Evolutionary conservation across 495 filamentous ascomycete genomes (phyloP), one percentile per base, ranked within the genome.

Genomic region (Podospora fimiseda): DNA sequence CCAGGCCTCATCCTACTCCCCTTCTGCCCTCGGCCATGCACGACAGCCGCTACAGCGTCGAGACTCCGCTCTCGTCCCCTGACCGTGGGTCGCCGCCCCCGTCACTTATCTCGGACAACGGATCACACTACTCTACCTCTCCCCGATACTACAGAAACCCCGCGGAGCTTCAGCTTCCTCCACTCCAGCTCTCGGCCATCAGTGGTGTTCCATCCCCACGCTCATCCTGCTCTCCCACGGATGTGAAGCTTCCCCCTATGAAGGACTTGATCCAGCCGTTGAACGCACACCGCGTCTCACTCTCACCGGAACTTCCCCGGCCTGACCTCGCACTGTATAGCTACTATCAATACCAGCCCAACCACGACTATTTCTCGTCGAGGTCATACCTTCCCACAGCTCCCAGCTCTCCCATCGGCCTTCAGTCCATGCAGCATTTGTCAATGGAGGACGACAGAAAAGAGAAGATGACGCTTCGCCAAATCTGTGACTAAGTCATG

Each of bases 301-400:
- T 5, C 27, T 33, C 27, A 5, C 27, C 27, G 11, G 27, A 33
- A 11, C 27, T 33, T 5, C 27, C 27, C 27, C 27, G 27, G 27
- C 27, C 27, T 11, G 27, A 33, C 5, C 11, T 33, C 27, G 27
- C 6, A 33, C 27, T 6, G 6, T 11, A 5, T 11, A 33, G 11
- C 27, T 11, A 33, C 27, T 11, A 33, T 4, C 39, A 41, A 18
- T 4, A 5, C 39, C 39, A 41, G 4, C 39, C 5, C 4, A 4
- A 18, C 6, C 13, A 36, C n/a, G 38, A 52, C 16, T 52, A 43
- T 19, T 44, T 20, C 60, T 69, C 44, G 60, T 58, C 49, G 54
- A 43, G 45, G 36, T 51, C 62, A 11, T 58, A 67, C 9, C 39
- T 66, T 9, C 63, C 60, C 4, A 70, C 65, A 15, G 67, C 61